A percentile compares a stretch with the other conserved stretches of the same genome.
phyloP scores from a whole-genome alignment of 2,329 filamentous ascomycete species.

The Penicillium sp. region DNA sequence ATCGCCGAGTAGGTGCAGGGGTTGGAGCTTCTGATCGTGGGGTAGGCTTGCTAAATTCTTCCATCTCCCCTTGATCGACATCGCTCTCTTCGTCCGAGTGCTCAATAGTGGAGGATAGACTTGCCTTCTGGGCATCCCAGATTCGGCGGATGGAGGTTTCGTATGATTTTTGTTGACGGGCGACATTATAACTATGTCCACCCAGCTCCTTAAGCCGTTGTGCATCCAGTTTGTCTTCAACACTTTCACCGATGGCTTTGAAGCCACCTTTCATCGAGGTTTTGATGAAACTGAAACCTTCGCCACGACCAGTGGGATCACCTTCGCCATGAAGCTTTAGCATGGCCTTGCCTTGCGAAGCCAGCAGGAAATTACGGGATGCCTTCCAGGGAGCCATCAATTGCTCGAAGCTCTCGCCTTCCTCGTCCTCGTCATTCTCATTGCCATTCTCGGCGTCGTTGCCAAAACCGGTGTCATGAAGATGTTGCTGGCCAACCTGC shows the following conservation, averaged over 20 bases:
- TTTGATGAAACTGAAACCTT: conserved; percentile 96
- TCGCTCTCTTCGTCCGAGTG: conserved; percentile 76
- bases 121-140: conserved; percentile 85
- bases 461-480: conserved; percentile 88
- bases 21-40: conserved; percentile 69
- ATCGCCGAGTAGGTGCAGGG: conserved; percentile 54
- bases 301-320: conserved; percentile 88
- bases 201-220: conserved; percentile 70
- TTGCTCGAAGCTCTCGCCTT: conserved; percentile 76
- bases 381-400: conserved; percentile 95
- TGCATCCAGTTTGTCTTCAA: conserved; percentile 82
- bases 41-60: conserved; percentile 58
- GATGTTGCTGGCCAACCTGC: conserved; percentile 90
- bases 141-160: conserved; percentile 88
- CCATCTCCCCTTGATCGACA: conserved; percentile 56
- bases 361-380: conserved; percentile 94
- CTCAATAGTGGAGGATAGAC: conserved; percentile 72
- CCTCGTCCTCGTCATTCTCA: conserved; percentile 66
- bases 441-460: conserved; percentile 67
- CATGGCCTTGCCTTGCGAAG: conserved; percentile 95
- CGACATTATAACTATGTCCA: conserved; percentile 96
- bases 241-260: conserved; percentile 84
- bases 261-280: conserved; percentile 99
- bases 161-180: conserved; percentile 88
- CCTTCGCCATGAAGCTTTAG: conserved; percentile 90